Conservation (phyloP, 2,329 filamentous ascomycete species). For the Calonectria hongkongensis region DNA sequence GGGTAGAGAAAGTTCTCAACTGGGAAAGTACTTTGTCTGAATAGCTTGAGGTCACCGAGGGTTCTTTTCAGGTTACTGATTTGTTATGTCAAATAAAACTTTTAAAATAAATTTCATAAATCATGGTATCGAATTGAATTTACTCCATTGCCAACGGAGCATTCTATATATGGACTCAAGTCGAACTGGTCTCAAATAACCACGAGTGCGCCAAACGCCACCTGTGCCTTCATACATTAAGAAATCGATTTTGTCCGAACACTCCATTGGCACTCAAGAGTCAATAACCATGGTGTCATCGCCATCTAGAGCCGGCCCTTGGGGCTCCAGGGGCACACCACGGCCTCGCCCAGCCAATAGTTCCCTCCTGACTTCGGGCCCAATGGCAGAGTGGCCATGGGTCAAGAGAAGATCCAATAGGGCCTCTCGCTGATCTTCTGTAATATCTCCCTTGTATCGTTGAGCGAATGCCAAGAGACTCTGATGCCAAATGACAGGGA, state of each 20-base stretch:
- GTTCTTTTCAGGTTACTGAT: neutral
- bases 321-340: conserved; percentile 79
- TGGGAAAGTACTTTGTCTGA: neutral
- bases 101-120: conserved; percentile 37
- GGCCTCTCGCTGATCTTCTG: conserved; percentile 94
- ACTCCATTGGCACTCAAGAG: conserved; percentile 50
- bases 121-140: conserved; percentile 52
- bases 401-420: conserved; percentile 90
- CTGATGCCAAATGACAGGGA: conserved; percentile 98
- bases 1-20: neutral
- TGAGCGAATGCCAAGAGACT: conserved; percentile 94
- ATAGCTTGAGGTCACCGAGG: neutral
- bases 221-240: conserved; percentile 51
- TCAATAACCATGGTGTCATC: conserved; percentile 95
- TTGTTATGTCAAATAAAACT: neutral
- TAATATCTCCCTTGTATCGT: conserved; percentile 96
- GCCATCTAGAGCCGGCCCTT: conserved; percentile 76
- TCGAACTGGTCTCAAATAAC: conserved; percentile 49
- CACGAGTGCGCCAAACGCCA: conserved; percentile 53
- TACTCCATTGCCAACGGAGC: conserved; percentile 44
- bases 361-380: conserved; percentile 92
- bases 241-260: conserved; percentile 38
- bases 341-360: conserved; percentile 90
- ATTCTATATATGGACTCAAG: conserved; percentile 50
- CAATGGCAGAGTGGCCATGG: conserved; percentile 90